Conservation (phyloP, 2,329 filamentous ascomycete species). For the Fusarium sp. region DNA sequence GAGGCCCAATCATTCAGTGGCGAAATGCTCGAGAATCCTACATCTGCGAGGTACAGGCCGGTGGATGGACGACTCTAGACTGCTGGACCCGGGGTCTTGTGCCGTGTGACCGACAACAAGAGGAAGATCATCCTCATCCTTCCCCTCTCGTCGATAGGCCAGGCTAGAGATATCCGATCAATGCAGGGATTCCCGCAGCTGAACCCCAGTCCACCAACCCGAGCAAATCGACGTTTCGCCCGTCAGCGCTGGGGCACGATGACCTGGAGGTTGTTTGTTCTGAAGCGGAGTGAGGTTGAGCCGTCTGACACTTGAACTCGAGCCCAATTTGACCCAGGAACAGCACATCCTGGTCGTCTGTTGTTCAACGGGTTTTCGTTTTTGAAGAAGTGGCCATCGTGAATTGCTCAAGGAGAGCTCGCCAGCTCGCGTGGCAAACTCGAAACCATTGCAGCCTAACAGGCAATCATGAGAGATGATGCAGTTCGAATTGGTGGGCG, state of each 20-base stretch:
- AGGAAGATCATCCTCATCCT: conserved; percentile 31
- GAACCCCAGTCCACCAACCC: conserved; percentile 25
- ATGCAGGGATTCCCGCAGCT: conserved; percentile 35
- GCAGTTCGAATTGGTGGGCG: conserved; percentile 10
- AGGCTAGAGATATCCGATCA: conserved; percentile 19
- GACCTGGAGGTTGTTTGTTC: conserved; percentile 4
- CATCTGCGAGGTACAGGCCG: conserved; percentile 5
- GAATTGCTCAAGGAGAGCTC: not conserved
- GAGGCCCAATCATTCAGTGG: not conserved
- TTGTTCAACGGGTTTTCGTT: not conserved
- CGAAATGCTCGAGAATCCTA: not conserved
- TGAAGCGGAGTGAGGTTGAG: conserved; percentile 32
- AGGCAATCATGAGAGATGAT: not conserved
- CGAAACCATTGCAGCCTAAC: not conserved
- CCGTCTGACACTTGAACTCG: conserved; percentile 39
- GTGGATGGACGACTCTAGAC: not conserved
- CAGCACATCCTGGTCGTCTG: not conserved
- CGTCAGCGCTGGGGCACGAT: not conserved
- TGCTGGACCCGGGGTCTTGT: conserved; percentile 1
- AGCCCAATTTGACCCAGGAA: conserved; percentile 18
- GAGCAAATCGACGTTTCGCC: conserved; percentile 1
- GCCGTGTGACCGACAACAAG: conserved; percentile 22
- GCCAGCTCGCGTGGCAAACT: not conserved
- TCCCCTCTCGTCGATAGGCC: conserved; percentile 17
- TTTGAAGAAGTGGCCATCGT: not conserved